Percentiles rank a stretch among this genome's conserved stretches.
Conservation (phyloP, 768 basidiomycete species). For the Lactarius evosmus region DNA sequence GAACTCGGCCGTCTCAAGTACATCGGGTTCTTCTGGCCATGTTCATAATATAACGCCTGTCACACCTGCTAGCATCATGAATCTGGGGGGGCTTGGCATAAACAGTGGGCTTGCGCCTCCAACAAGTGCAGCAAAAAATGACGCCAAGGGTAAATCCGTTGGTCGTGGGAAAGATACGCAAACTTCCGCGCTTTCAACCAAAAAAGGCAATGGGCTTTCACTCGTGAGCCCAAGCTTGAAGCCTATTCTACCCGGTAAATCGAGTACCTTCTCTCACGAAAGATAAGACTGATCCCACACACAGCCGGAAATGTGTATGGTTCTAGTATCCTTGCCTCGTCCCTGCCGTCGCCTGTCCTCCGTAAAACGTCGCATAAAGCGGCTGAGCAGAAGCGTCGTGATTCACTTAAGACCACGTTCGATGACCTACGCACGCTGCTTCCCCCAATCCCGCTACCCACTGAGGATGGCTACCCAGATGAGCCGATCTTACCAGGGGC, state of each 20-base stretch:
- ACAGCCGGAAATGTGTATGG: slow-evolving; percentile 38
- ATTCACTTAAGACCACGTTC: slow-evolving; percentile 92
- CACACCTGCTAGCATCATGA: slow-evolving; percentile 92
- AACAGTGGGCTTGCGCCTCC: slow-evolving; percentile 44
- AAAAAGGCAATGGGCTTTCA: slow-evolving; percentile 35
- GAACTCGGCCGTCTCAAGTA: slow-evolving; percentile 9
- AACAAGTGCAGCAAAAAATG: slow-evolving; percentile 25
- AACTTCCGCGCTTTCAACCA: slow-evolving; percentile 21
- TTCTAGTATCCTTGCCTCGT: slow-evolving; percentile 31
- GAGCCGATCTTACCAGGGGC: slow-evolving; percentile 83
- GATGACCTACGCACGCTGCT: slow-evolving; percentile 79
- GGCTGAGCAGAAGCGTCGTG: slow-evolving; percentile 95
- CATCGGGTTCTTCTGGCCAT: slow-evolving; percentile 23
- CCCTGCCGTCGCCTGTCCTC: slow-evolving; percentile 38
- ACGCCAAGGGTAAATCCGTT: slow-evolving; percentile 24
- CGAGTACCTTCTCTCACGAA: slow-evolving; percentile 9
- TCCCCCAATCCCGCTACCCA: slow-evolving; percentile 83
- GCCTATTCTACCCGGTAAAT: slow-evolving; percentile 67
- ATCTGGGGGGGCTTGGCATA: slow-evolving; percentile 63
- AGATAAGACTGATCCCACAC: slow-evolving; percentile 20
- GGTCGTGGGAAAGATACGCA: slow-evolving; percentile 23
- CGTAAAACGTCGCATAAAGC: slow-evolving; percentile 89
- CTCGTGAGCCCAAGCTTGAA: slow-evolving; percentile 58
- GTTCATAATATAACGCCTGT: slow-evolving; percentile 60
- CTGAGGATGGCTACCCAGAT: slow-evolving; percentile 64